phyloP scores from a whole-genome alignment of 1,284 basidiomycete species.

The Sporisorium exsertum region DNA sequence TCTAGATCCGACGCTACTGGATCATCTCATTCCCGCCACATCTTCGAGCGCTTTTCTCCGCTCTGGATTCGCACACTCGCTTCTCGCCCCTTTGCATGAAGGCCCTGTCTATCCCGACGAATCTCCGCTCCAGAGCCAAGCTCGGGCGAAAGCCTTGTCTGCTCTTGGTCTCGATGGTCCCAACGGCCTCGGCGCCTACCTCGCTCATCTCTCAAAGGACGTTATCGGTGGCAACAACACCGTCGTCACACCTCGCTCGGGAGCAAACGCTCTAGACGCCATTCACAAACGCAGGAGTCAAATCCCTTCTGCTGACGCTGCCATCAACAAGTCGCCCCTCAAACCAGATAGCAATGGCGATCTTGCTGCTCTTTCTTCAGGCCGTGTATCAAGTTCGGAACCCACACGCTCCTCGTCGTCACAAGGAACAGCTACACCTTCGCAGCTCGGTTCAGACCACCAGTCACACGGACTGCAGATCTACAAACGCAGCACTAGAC shows the following conservation, averaged over 20 bases:
- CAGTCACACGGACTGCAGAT: constrained; percentile 19
- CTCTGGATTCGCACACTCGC: constrained; percentile 43
- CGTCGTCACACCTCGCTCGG: constrained; percentile 48
- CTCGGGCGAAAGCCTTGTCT: constrained; percentile 27
- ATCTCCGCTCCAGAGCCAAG: constrained; percentile 38
- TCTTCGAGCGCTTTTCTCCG: constrained; percentile 11
- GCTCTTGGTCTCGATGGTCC: constrained; percentile 47
- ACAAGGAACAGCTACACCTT: not conserved
- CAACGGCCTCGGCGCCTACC: constrained; percentile 38
- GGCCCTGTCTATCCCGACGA: constrained; percentile 54
- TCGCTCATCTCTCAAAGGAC: constrained; percentile 35
- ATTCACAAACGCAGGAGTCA: constrained; percentile 28
- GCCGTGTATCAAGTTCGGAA: not conserved
- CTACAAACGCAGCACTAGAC: constrained; percentile 45
- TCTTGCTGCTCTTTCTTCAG: constrained; percentile 20
- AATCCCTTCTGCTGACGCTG: constrained; percentile 11
- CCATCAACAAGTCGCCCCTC: constrained; percentile 3
- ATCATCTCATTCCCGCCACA: constrained; percentile 14
- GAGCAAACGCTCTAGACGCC: constrained; percentile 21
- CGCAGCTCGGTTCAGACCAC: not conserved
- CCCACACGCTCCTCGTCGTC: not conserved
- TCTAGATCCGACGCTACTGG: constrained; percentile 24
- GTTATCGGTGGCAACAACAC: constrained; percentile 40
- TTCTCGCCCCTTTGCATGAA: constrained; percentile 44
- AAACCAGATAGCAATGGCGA: constrained; percentile 38